Percentiles rank a stretch among this genome's conserved stretches.
Evolutionary conservation across 768 basidiomycete species (phyloP).

Genomic region (Suillus ampliporus): DNA sequence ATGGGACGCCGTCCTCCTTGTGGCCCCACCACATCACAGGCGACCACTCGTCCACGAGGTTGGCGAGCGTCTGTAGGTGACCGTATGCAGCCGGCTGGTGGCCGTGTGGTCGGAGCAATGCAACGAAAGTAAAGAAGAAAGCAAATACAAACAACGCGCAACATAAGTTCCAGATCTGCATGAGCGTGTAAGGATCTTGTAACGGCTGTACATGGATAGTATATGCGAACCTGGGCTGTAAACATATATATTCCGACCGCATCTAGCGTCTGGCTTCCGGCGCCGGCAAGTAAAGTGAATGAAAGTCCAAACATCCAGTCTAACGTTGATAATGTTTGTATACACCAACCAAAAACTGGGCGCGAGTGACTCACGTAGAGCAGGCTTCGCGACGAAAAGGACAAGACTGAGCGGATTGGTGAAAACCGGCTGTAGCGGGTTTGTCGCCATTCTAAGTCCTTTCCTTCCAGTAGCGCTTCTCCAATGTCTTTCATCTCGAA

Average conservation of each 20-base stretch:
- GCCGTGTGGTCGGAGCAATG: conserved; percentile 23
- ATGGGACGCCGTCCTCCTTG: conserved; percentile 17
- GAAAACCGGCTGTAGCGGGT: conserved; percentile 29
- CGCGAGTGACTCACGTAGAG: conserved; percentile 28
- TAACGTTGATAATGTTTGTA: conserved; percentile 7
- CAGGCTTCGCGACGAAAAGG: conserved; percentile 26
- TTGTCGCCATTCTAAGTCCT: conserved; percentile 20
- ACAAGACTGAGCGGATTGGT: conserved; percentile 24
- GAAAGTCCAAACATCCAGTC: conserved; percentile 40
- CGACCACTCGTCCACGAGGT: conserved; percentile 42
- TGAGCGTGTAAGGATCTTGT: not conserved
- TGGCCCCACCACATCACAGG: conserved; percentile 37
- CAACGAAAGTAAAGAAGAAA: conserved; percentile 21
- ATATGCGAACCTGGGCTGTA: conserved; percentile 29
- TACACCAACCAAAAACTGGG: not conserved
- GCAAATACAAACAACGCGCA: conserved; percentile 25
- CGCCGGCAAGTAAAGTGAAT: conserved; percentile 28
- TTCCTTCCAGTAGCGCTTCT: conserved; percentile 23
- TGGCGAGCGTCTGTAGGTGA: conserved; percentile 38
- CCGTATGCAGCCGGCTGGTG: conserved; percentile 39
- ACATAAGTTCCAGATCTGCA: conserved; percentile 33
- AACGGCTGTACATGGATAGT: not conserved
- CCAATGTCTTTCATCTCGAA: conserved; percentile 35
- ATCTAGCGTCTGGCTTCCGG: conserved; percentile 19
- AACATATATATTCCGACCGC: conserved; percentile 36